Evolutionary conservation across 345 rosid genomes (phyloP).

Genomic region (Zanthoxylum bungeanum): DNA sequence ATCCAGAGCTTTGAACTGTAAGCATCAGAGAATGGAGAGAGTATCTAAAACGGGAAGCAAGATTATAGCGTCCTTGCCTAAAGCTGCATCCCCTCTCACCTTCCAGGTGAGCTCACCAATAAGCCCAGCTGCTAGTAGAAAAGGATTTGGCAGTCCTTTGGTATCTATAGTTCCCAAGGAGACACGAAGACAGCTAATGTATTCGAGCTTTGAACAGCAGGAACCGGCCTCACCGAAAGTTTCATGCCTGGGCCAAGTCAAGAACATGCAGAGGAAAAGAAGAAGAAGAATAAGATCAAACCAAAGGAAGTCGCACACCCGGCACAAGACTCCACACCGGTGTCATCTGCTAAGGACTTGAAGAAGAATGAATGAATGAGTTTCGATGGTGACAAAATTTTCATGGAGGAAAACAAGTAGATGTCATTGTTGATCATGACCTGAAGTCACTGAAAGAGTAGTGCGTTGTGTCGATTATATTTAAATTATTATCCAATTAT

Average conservation of each 20-base stretch:
- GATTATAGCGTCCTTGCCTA: conserved; percentile 17
- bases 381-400: too few species aligned
- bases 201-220: conserved; percentile 30
- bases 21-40: conserved; percentile 12
- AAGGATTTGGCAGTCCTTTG: neutral
- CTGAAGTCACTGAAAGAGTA: too few species aligned
- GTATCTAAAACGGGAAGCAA: conserved; percentile 1
- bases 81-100: conserved; percentile 20
- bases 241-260: conserved; percentile 41
- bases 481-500: too few species aligned
- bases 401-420: too few species aligned
- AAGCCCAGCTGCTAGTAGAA: conserved; percentile 17
- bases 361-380: too few species aligned
- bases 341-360: conserved; percentile 5
- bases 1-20: neutral
- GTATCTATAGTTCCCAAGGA: conserved; percentile 32
- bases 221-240: conserved; percentile 42
- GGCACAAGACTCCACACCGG: neutral
- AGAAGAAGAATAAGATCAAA: conserved; percentile 5
- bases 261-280: conserved; percentile 23
- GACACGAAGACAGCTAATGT: conserved; percentile 27
- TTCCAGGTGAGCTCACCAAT: conserved; percentile 28
- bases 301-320: conserved; percentile 4
- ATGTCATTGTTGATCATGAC: too few species aligned
- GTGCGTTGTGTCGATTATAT: too few species aligned